A percentile compares a stretch with the other conserved stretches of the same genome.
These are phyloP conservation scores for Syncephalastrum contaminatum DNA, from an alignment of 371 early-diverging fungal species.

Conservation along the genomic window DNA sequence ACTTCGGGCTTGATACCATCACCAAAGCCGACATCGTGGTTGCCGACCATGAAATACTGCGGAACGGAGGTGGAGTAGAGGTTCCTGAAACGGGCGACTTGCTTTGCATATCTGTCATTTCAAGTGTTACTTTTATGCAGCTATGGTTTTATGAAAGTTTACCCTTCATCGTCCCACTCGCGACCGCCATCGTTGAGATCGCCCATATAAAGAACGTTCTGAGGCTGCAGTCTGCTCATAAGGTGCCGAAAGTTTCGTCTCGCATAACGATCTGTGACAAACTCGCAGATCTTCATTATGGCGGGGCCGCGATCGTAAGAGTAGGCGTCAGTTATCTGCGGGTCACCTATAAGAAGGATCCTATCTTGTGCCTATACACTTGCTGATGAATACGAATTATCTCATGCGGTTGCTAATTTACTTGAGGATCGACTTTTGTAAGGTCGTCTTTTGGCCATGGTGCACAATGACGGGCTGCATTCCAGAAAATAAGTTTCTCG, in stretches of 20 bases:
- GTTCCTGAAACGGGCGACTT: constrained; percentile 26
- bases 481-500: constrained; percentile 22
- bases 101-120: not conserved
- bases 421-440: not conserved
- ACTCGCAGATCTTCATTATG: constrained; percentile 59
- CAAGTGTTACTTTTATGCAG: not conserved
- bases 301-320: constrained; percentile 70
- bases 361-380: constrained; percentile 10
- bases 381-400: not conserved
- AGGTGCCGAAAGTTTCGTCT: constrained; percentile 70
- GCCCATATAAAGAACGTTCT: constrained; percentile 76
- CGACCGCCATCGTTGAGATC: constrained; percentile 90
- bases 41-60: constrained; percentile 69
- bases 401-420: not conserved
- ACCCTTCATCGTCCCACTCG: constrained; percentile 63
- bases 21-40: constrained; percentile 93
- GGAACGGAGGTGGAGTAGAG: constrained; percentile 25
- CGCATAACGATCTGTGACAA: constrained; percentile 85
- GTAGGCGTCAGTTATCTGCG: constrained; percentile 88
- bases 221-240: constrained; percentile 47
- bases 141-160: constrained; percentile 7
- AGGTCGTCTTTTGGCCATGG: constrained; percentile 14
- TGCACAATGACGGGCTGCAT: constrained; percentile 19
- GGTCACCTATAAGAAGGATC: constrained; percentile 78
- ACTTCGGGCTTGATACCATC: constrained; percentile 55